Evolutionary conservation across 2,329 filamentous ascomycete genomes (phyloP).

Genomic region (Penicillium sp.): DNA sequence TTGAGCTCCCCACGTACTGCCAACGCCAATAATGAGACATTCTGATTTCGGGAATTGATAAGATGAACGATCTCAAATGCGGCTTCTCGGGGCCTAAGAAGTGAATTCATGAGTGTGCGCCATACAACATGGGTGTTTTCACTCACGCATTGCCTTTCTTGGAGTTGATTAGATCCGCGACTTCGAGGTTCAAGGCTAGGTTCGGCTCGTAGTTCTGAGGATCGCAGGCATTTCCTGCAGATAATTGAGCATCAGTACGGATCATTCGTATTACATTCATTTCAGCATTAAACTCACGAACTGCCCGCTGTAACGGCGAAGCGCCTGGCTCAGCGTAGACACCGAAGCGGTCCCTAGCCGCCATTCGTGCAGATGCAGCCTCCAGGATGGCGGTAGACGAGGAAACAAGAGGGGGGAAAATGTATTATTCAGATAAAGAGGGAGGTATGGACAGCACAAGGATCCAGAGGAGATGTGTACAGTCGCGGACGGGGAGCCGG

Average conservation of each 20-base stretch:
- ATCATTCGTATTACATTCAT: background rate
- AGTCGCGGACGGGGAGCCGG: constrained; percentile 17
- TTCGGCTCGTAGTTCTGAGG: constrained; percentile 98
- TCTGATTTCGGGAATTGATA: constrained; percentile 95
- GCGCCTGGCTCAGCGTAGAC: constrained; percentile 73
- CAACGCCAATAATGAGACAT: constrained; percentile 85
- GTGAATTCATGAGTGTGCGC: constrained; percentile 25
- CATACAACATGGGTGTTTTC: background rate
- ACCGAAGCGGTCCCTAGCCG: constrained; percentile 89
- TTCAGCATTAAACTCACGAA: constrained; percentile 53
- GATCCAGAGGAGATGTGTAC: constrained; percentile 12
- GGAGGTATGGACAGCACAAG: constrained; percentile 9
- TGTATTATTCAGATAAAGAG: constrained; percentile 4
- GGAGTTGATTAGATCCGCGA: constrained; percentile 90
- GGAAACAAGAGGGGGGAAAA: constrained; percentile 1
- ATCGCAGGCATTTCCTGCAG: constrained; percentile 79
- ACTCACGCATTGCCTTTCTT: constrained; percentile 86
- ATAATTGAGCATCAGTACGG: constrained; percentile 13
- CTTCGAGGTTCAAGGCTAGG: constrained; percentile 92
- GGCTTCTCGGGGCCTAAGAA: constrained; percentile 74
- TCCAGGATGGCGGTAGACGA: constrained; percentile 62
- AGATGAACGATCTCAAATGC: constrained; percentile 89
- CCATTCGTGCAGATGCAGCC: constrained; percentile 92
- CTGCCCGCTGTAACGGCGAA: constrained; percentile 90
- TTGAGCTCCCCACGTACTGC: constrained; percentile 48